Conservation (phyloP, 441 rosid species). For the Gossypium schwendimanii region DNA sequence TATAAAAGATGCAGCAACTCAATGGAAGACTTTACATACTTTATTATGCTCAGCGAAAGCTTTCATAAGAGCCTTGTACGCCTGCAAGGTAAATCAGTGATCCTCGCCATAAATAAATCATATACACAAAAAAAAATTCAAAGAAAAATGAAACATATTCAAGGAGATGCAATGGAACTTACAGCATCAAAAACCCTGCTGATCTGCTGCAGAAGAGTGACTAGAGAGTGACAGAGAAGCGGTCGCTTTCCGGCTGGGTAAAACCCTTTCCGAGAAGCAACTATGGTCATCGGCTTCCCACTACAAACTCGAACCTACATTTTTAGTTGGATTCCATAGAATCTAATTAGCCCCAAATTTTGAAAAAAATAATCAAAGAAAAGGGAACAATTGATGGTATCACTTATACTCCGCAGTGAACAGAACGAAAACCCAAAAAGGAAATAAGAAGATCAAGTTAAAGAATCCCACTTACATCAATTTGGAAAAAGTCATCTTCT, state of each 20-base stretch:
- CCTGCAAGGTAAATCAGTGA: slow-evolving; percentile 34
- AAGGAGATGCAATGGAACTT: slow-evolving; percentile 18
- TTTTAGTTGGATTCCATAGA: slow-evolving; percentile 1
- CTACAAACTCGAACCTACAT: slow-evolving; percentile 58
- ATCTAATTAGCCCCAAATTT: slow-evolving; percentile 1
- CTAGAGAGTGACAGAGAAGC: slow-evolving; percentile 53
- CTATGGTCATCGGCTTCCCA: slow-evolving; percentile 66
- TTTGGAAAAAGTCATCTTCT: slow-evolving; percentile 75
- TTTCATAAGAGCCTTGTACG: slow-evolving; percentile 65
- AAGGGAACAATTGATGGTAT: background rate
- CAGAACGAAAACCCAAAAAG: background rate
- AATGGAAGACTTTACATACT: slow-evolving; percentile 27
- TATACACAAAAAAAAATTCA: background rate
- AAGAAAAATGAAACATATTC: background rate
- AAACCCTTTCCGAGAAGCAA: slow-evolving; percentile 57
- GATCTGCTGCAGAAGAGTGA: slow-evolving; percentile 58
- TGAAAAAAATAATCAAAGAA: background rate
- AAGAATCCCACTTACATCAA: slow-evolving; percentile 48
- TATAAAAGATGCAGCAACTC: background rate
- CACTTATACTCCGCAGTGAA: background rate
- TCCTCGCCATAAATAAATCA: background rate
- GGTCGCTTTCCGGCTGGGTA: slow-evolving; percentile 59
- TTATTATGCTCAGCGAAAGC: slow-evolving; percentile 72
- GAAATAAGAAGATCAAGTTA: background rate
- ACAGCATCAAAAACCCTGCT: slow-evolving; percentile 66